Percentiles rank a stretch among this genome's conserved stretches.
phyloP scores from a whole-genome alignment of 805 yeast species.

The Suhomyces faveliae region DNA sequence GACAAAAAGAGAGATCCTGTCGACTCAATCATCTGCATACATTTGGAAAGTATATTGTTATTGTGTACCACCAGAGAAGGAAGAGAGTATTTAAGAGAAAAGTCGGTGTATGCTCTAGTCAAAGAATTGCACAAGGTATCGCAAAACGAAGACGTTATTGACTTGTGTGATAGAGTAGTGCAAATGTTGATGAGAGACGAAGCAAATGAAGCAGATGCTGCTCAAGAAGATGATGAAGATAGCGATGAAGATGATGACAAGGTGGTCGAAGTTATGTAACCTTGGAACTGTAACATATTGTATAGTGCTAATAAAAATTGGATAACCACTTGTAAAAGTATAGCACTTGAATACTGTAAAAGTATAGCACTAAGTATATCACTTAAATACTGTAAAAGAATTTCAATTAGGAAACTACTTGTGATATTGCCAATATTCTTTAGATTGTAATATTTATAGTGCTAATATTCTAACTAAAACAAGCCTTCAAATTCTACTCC shows the following conservation, averaged over 20 bases:
- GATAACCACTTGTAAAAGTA: too few relatives aligned
- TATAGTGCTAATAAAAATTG: neutral
- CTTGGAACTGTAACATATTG: neutral
- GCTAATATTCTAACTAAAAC: too few relatives aligned
- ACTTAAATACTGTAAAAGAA: too few relatives aligned
- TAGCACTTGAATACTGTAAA: too few relatives aligned
- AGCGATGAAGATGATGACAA: constrained; percentile 51
- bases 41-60: constrained; percentile 75
- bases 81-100: constrained; percentile 76
- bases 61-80: constrained; percentile 72
- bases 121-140: constrained; percentile 76
- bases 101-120: constrained; percentile 79
- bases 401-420: too few relatives aligned
- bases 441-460: neutral
- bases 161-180: constrained; percentile 78
- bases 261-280: constrained; percentile 51
- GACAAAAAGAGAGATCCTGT: constrained; percentile 78
- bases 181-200: constrained; percentile 94
- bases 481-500: too few relatives aligned
- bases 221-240: constrained; percentile 54
- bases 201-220: constrained; percentile 41
- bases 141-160: constrained; percentile 49
- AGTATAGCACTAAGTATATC: too few relatives aligned
- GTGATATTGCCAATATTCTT: neutral
- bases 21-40: constrained; percentile 60